Conservation (phyloP, 2,329 filamentous ascomycete species). For the Diaporthe vaccinii region DNA sequence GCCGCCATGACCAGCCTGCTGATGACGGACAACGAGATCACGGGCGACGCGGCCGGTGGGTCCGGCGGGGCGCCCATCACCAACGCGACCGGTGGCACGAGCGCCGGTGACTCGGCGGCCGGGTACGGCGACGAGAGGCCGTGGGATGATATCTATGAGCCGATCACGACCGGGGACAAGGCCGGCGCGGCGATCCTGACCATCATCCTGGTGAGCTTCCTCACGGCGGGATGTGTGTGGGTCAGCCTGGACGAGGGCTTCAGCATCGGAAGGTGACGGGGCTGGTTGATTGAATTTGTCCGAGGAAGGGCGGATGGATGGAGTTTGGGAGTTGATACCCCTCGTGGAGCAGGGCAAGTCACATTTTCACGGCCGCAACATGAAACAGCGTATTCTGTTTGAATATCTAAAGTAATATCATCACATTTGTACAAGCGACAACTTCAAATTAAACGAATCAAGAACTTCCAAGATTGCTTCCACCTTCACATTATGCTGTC, state of each 20-base stretch:
- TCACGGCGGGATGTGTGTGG: conserved; percentile 36
- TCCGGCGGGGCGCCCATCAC: conserved; percentile 49
- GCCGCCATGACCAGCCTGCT: conserved; percentile 62
- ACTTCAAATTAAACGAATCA: neutral
- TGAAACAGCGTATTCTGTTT: neutral
- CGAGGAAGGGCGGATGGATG: neutral
- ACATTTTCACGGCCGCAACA: neutral
- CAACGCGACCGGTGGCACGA: conserved; percentile 59
- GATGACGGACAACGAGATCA: conserved; percentile 41
- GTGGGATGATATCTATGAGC: conserved; percentile 23
- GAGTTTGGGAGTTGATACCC: conserved; percentile 15
- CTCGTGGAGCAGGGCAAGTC: neutral
- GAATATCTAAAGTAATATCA: conserved; percentile 4
- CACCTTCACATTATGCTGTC: neutral
- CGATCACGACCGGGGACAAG: conserved; percentile 51
- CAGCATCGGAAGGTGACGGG: conserved; percentile 7
- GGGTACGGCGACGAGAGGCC: conserved; percentile 41
- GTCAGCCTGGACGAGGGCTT: conserved; percentile 27
- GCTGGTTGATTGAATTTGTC: neutral
- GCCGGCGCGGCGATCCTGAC: conserved; percentile 59
- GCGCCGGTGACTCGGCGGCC: conserved; percentile 49
- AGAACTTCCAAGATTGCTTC: neutral
- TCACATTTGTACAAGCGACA: neutral
- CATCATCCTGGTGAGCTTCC: conserved; percentile 48
- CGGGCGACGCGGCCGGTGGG: conserved; percentile 3